Percentiles rank a stretch among this genome's conserved stretches.
Conservation (phyloP, 768 basidiomycete species). For the Lactarius tabidus region DNA sequence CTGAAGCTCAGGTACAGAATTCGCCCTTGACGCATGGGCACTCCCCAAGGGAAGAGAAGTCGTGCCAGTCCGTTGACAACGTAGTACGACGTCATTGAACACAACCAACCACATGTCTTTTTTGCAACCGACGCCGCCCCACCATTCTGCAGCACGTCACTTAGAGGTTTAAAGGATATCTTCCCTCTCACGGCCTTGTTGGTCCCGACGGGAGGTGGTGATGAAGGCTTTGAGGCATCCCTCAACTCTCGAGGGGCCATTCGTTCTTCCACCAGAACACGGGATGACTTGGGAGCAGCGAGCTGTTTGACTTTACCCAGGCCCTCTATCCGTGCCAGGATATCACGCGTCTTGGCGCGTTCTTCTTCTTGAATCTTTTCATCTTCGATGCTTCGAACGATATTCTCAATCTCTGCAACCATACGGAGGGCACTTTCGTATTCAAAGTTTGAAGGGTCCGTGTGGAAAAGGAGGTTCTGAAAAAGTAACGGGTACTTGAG, state of each 20-base stretch:
- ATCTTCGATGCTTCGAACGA: constrained; percentile 95
- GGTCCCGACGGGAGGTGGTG: constrained; percentile 37
- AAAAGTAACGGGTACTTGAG: constrained; percentile 97
- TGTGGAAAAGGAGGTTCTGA: constrained; percentile 95
- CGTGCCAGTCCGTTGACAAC: constrained; percentile 86
- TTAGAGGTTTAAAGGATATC: constrained; percentile 83
- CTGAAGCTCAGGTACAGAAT: constrained; percentile 77
- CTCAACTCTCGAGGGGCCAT: constrained; percentile 36
- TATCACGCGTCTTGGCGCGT: constrained; percentile 90
- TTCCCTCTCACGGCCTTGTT: constrained; percentile 70
- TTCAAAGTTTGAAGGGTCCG: constrained; percentile 95
- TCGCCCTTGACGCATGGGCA: constrained; percentile 61
- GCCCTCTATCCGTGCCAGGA: constrained; percentile 94
- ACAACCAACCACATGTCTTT: constrained; percentile 92
- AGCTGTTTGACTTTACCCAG: constrained; percentile 91
- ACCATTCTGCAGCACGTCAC: constrained; percentile 72
- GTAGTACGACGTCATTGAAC: constrained; percentile 92
- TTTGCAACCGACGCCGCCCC: constrained; percentile 55
- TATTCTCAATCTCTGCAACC: constrained; percentile 95
- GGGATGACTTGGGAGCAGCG: constrained; percentile 84
- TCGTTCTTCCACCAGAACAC: constrained; percentile 82
- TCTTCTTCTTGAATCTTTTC: constrained; percentile 98
- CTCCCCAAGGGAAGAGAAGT: constrained; percentile 79
- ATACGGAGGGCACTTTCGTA: constrained; percentile 95
- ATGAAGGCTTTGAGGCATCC: constrained; percentile 25